These are phyloP conservation scores for Diplosphaera chodatii DNA, from an alignment of 139 green algal species.

Conservation along the genomic window DNA sequence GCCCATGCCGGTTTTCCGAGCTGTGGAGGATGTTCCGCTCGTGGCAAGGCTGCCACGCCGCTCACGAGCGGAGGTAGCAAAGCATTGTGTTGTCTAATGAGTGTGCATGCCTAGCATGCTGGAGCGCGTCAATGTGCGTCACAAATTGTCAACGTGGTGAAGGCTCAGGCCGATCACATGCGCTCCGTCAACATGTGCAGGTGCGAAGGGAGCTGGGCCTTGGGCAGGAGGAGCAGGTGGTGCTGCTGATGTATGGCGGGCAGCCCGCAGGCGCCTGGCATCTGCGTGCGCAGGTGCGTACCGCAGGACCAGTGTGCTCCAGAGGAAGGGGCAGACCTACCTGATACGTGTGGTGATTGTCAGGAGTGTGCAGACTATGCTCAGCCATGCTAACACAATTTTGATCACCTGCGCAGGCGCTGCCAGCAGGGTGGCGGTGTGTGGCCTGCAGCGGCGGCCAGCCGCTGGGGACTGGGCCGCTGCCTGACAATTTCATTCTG, in stretches of 20 bases:
- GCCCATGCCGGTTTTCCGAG: slow-evolving; percentile 60
- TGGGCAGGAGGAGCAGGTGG: slow-evolving; percentile 21
- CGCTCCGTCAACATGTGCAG: too few relatives aligned
- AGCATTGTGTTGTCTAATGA: too few relatives aligned
- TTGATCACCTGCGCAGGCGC: too few relatives aligned
- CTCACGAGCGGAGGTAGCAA: slow-evolving; percentile 20
- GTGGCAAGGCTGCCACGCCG: slow-evolving; percentile 42
- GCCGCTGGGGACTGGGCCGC: slow-evolving; percentile 4
- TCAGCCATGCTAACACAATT: too few relatives aligned
- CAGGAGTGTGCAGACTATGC: too few relatives aligned
- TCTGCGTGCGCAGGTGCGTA: slow-evolving; percentile 13
- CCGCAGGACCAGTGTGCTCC: too few relatives aligned
- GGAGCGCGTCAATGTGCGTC: too few relatives aligned
- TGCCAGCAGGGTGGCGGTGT: slow-evolving; percentile 59
- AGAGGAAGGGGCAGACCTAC: too few relatives aligned
- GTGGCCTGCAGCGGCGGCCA: slow-evolving; percentile 36
- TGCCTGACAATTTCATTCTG: slow-evolving; percentile 40
- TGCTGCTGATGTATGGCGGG: slow-evolving; percentile 46
- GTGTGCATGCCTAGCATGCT: too few relatives aligned
- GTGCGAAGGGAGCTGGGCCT: slow-evolving; percentile 37
- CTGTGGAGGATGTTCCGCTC: slow-evolving; percentile 60
- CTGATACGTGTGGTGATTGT: too few relatives aligned
- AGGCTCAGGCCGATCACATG: too few relatives aligned
- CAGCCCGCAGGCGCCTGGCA: slow-evolving; percentile 35
- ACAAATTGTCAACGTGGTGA: too few relatives aligned